These are phyloP conservation scores for Aspergillus oerlinghausenensis DNA, from an alignment of 2,329 filamentous ascomycete genomes.

Conservation along the genomic window DNA sequence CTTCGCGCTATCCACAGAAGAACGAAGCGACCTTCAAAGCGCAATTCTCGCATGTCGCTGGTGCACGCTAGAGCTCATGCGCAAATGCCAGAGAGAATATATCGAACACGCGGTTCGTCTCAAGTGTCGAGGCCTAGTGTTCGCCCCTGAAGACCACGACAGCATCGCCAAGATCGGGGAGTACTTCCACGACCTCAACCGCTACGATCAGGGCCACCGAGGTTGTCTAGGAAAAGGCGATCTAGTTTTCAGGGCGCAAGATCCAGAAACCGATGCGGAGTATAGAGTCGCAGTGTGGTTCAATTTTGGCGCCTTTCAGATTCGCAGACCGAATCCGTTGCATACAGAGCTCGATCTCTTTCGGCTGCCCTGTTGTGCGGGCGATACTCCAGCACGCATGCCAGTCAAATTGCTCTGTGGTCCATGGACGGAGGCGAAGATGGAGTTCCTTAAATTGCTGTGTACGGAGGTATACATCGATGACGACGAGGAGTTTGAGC, in stretches of 20 bases:
- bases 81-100: conserved; percentile 37
- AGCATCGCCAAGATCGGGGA: conserved; percentile 21
- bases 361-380: conserved; percentile 28
- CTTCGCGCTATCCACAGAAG: conserved; percentile 23
- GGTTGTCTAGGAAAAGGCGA: conserved; percentile 30
- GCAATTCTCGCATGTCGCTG: conserved; percentile 36
- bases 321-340: conserved; percentile 24
- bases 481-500: conserved; percentile 23
- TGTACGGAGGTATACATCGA: conserved; percentile 36
- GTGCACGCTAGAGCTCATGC: conserved; percentile 37
- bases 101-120: conserved; percentile 29
- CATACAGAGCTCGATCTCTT: conserved; percentile 31
- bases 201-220: conserved; percentile 16
- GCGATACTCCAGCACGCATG: conserved; percentile 27
- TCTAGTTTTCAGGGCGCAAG: conserved; percentile 22
- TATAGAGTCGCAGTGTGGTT: conserved; percentile 36
- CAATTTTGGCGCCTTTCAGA: conserved; percentile 33
- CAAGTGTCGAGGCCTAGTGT: conserved; percentile 25
- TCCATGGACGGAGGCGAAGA: conserved; percentile 37
- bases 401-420: conserved; percentile 35
- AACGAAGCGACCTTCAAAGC: conserved; percentile 33
- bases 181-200: conserved; percentile 19
- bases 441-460: conserved; percentile 37
- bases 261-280: conserved; percentile 9
- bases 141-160: conserved; percentile 21